Evolutionary conservation across 129 eudicot genomes (phyloP).

Genomic region (Artemisia annua): DNA sequence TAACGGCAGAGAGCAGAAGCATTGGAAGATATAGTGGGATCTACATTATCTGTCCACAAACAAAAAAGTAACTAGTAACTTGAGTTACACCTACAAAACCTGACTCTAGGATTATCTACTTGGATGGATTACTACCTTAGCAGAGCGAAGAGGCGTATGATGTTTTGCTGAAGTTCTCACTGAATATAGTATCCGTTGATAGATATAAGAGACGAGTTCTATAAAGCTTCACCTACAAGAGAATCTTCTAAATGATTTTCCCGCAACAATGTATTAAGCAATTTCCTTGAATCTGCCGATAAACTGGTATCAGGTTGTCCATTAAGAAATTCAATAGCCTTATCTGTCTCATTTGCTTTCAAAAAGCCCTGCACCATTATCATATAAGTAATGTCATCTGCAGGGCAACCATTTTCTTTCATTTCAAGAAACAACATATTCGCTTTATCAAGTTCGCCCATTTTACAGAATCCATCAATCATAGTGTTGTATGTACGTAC

Average conservation of each 20-base stretch:
- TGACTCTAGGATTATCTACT: too few relatives aligned
- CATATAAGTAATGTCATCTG: constrained; percentile 34
- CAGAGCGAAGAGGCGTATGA: too few relatives aligned
- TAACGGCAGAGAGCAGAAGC: too few relatives aligned
- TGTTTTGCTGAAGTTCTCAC: too few relatives aligned
- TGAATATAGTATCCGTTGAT: too few relatives aligned
- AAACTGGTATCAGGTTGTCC: constrained; percentile 2
- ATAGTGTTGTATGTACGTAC: constrained; percentile 40
- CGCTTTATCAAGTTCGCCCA: constrained; percentile 30
- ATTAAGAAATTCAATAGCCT: constrained; percentile 28
- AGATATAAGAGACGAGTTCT: too few relatives aligned
- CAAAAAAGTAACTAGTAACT: too few relatives aligned
- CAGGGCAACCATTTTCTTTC: constrained; percentile 22
- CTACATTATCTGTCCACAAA: too few relatives aligned
- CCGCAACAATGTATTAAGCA: constrained; percentile 8
- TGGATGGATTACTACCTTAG: too few relatives aligned
- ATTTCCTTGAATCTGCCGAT: constrained; percentile 24
- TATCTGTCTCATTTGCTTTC: constrained; percentile 21
- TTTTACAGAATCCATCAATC: constrained; percentile 36
- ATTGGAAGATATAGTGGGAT: too few relatives aligned
- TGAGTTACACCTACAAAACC: too few relatives aligned
- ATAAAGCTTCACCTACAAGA: neutral
- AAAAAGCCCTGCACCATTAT: constrained; percentile 35
- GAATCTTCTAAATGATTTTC: constrained; percentile 7
- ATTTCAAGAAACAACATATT: constrained; percentile 25